Conservation (phyloP, 139 green algal genomes). For the Chloropicon primus region DNA sequence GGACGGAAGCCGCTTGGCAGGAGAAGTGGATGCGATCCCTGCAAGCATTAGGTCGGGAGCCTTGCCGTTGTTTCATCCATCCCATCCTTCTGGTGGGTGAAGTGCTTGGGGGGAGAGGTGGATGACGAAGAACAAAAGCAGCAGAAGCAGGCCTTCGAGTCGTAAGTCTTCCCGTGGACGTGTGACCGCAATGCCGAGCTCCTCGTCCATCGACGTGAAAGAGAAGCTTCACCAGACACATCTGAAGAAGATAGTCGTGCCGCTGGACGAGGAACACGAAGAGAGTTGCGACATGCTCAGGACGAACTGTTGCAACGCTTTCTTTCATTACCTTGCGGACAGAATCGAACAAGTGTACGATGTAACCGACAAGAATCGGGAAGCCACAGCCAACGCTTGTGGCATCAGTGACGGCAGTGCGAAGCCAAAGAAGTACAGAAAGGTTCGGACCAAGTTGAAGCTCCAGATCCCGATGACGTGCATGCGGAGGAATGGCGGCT, state of each 20-base stretch:
- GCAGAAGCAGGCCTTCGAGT: not conserved
- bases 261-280: not conserved
- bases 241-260: not conserved
- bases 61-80: too few species aligned
- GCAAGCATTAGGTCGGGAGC: too few species aligned
- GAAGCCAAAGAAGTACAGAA: not conserved
- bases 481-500: not conserved
- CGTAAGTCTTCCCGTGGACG: not conserved
- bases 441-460: not conserved
- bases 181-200: too few species aligned
- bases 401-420: too few species aligned
- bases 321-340: not conserved
- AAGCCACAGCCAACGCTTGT: too few species aligned
- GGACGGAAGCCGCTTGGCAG: too few species aligned
- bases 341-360: not conserved
- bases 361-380: too few species aligned
- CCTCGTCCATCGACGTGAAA: not conserved
- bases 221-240: not conserved
- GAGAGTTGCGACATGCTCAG: not conserved
- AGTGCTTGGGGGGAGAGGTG: too few species aligned
- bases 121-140: not conserved
- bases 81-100: too few species aligned
- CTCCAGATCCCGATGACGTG: not conserved
- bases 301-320: not conserved
- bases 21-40: too few species aligned